Conservation (phyloP, 495 filamentous ascomycete genomes). For the Penicillium taxi region DNA sequence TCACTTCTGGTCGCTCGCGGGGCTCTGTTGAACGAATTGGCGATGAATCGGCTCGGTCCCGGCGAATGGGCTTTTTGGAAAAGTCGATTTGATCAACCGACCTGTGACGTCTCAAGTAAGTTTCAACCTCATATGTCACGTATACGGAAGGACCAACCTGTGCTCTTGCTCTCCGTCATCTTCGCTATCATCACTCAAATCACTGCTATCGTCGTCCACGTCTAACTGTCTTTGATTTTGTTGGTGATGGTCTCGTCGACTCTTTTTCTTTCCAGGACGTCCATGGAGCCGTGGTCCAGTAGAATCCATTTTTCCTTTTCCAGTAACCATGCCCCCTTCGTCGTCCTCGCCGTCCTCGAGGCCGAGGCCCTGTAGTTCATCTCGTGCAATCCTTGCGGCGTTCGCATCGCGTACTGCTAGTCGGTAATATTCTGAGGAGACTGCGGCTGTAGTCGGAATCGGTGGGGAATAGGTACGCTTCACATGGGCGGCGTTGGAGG, state of each 20-base stretch:
- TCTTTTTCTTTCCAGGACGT: conserved; percentile 41
- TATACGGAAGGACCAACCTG: conserved; percentile 23
- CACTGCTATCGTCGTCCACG: conserved; percentile 91
- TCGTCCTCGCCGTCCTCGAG: conserved; percentile 68
- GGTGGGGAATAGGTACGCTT: conserved; percentile 94
- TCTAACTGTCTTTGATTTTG: conserved; percentile 59
- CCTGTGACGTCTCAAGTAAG: conserved; percentile 31
- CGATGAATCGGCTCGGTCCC: conserved; percentile 70
- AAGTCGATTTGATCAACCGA: conserved; percentile 82
- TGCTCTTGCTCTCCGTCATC: conserved; percentile 60
- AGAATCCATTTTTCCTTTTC: conserved; percentile 64
- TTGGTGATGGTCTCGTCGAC: conserved; percentile 32
- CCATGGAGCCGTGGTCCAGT: conserved; percentile 55
- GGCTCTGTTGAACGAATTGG: conserved; percentile 57
- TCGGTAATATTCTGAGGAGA: conserved; percentile 76
- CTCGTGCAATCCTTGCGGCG: conserved; percentile 20
- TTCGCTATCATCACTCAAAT: conserved; percentile 92
- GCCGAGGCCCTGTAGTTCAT: conserved; percentile 30
- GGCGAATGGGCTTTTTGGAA: conserved; percentile 84
- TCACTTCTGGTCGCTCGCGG: conserved; percentile 45
- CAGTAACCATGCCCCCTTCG: conserved; percentile 73
- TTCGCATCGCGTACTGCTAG: conserved; percentile 29
- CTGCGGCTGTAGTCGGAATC: conserved; percentile 68
- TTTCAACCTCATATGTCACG: background rate
- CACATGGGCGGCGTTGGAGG: conserved; percentile 49